phyloP scores from a whole-genome alignment of 257 asterid species.

The Lantana camara region DNA sequence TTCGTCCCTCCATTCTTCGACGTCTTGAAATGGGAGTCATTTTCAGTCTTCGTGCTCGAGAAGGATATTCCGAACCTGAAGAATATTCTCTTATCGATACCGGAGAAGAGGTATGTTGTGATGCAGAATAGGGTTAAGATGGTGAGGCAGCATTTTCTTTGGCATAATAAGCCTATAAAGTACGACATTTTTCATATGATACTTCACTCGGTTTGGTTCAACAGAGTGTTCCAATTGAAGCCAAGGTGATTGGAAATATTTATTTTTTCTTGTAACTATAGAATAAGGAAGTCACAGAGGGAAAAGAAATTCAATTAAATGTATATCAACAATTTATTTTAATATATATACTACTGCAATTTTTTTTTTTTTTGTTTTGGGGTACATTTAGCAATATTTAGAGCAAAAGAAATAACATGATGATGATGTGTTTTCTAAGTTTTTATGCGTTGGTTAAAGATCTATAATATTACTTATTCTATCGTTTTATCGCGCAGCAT shows the following conservation, averaged over 20 bases:
- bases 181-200: constrained; percentile 46
- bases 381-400: no score
- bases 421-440: no score
- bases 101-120: constrained; percentile 37
- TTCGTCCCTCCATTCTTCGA: constrained; percentile 53
- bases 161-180: constrained; percentile 39
- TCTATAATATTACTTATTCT: no score
- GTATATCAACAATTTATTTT: not conserved
- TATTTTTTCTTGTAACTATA: no score
- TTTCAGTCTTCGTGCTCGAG: constrained; percentile 44
- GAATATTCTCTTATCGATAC: constrained; percentile 31
- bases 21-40: constrained; percentile 43
- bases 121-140: constrained; percentile 43
- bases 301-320: not conserved
- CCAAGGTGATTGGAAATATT: not conserved
- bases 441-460: no score
- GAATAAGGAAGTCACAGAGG: no score
- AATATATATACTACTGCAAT: not conserved
- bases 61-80: constrained; percentile 45
- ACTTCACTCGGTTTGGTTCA: constrained; percentile 50
- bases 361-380: no score
- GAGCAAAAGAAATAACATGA: no score
- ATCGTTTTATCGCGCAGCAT: no score
- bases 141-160: constrained; percentile 47
- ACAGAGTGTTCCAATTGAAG: constrained; percentile 24